Conservation (phyloP, 345 rosid species). For the Bruguiera parviflora region DNA sequence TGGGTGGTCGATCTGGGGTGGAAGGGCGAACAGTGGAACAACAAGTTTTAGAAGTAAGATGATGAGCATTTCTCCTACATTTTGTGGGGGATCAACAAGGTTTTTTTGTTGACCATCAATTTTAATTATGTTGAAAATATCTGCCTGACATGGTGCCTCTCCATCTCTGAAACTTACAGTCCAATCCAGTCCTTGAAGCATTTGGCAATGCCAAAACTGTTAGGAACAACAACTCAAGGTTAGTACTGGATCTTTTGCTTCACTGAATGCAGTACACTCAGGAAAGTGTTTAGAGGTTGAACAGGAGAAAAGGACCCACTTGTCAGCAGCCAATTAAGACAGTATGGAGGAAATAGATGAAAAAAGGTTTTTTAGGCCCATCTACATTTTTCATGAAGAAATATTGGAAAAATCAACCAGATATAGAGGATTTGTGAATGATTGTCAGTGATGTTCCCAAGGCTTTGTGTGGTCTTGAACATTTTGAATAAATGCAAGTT, state of each 20-base stretch:
- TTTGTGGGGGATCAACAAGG: neutral
- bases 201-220: slow-evolving; percentile 99
- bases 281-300: slow-evolving; percentile 1
- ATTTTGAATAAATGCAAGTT: neutral
- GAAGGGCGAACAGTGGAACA: slow-evolving; percentile 99
- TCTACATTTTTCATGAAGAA: slow-evolving; percentile 1
- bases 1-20: slow-evolving; percentile 98
- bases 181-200: slow-evolving; percentile 99
- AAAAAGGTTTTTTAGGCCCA: neutral
- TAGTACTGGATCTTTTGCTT: neutral
- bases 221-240: slow-evolving; percentile 99
- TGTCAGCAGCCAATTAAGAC: too few relatives aligned
- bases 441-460: neutral
- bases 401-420: slow-evolving; percentile 4
- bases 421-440: neutral
- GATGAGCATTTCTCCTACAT: slow-evolving; percentile 11
- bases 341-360: neutral
- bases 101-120: neutral
- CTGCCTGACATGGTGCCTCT: slow-evolving; percentile 26
- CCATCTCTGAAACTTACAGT: slow-evolving; percentile 49
- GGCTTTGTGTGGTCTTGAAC: neutral
- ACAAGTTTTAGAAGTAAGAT: slow-evolving; percentile 95
- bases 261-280: neutral
- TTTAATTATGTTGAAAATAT: slow-evolving; percentile 12
- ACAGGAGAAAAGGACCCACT: neutral